Conservation (phyloP, 2,329 filamentous ascomycete species). For the Ophiostoma sp. region DNA sequence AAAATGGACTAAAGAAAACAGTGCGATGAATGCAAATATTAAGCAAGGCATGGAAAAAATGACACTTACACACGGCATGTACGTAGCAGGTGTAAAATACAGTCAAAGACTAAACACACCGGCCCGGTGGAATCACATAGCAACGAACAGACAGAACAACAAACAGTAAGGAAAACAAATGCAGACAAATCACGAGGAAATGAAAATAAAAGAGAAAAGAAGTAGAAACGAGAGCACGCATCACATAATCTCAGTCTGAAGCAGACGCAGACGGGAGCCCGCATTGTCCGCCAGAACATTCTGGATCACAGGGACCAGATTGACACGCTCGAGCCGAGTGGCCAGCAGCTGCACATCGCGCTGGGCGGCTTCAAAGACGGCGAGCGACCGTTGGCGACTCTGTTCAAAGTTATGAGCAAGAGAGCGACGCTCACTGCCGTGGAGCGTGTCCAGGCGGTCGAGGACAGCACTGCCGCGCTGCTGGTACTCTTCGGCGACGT, state of each 20-base stretch:
- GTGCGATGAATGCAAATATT: not conserved
- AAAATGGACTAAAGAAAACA: not conserved
- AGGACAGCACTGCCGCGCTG: constrained; percentile 26
- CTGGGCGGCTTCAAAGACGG: constrained; percentile 2
- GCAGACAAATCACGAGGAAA: not conserved
- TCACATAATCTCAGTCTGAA: constrained; percentile 19
- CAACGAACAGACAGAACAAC: not conserved
- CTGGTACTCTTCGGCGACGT: constrained; percentile 28
- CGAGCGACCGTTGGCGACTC: not conserved
- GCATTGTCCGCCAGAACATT: constrained; percentile 16
- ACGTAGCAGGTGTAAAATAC: no score
- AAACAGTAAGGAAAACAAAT: not conserved
- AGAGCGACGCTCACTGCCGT: not conserved
- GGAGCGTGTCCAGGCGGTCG: constrained; percentile 13
- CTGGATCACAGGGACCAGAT: constrained; percentile 19
- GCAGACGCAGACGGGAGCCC: not conserved
- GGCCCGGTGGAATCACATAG: not conserved
- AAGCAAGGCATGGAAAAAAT: no score
- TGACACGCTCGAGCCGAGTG: constrained; percentile 7
- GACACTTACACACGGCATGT: no score
- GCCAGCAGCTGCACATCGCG: constrained; percentile 8
- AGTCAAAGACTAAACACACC: not conserved
- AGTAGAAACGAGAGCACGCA: not conserved
- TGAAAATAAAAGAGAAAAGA: not conserved
- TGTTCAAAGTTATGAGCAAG: constrained; percentile 6